phyloP scores from a whole-genome alignment of 2,329 filamentous ascomycete species.

The Ophiostoma perfectum region DNA sequence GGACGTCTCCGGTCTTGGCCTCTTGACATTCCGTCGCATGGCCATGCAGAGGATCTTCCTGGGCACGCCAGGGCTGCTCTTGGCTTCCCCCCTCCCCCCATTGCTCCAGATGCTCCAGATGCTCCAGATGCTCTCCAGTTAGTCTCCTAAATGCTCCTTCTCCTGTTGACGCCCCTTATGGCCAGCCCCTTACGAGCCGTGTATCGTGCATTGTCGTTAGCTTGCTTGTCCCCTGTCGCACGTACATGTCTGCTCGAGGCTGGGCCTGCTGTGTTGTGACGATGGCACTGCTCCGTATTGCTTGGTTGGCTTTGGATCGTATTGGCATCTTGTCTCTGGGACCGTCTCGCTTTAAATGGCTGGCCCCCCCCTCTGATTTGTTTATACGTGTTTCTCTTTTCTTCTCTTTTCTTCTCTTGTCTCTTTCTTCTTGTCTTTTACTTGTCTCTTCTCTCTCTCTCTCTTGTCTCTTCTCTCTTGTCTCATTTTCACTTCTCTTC shows the following conservation, averaged over 20 bases:
- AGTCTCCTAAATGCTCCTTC: no score
- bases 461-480: background rate
- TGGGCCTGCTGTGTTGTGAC: background rate
- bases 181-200: background rate
- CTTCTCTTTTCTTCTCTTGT: background rate
- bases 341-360: slow-evolving; percentile 6
- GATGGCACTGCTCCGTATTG: no score
- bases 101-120: background rate
- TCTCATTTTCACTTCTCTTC: slow-evolving; percentile 11
- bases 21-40: background rate
- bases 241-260: background rate
- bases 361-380: background rate
- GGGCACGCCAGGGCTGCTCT: slow-evolving; percentile 7
- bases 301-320: background rate
- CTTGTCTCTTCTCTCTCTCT: background rate
- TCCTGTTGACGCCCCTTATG: no score
- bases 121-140: background rate
- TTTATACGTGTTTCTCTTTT: background rate
- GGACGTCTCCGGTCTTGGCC: background rate
- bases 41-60: background rate
- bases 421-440: background rate
- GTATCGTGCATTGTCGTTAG: no score
- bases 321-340: background rate
- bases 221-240: slow-evolving; percentile 1
- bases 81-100: background rate